phyloP scores from a whole-genome alignment of 495 filamentous ascomycete species.

The Hyaloscypha finlandica region DNA sequence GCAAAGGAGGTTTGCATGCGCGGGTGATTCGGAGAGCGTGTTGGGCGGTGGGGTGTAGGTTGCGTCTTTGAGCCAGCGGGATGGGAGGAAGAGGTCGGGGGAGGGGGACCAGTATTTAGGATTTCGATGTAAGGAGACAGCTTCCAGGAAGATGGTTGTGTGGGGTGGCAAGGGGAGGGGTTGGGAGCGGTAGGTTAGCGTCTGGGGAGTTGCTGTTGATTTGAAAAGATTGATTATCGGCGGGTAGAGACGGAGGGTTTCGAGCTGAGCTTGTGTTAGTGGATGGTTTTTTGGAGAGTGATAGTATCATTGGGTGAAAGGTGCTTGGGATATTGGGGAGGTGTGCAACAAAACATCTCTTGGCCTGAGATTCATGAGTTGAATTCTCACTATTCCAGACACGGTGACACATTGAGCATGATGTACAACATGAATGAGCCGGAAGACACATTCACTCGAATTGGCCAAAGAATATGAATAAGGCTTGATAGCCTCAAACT shows the following conservation, averaged over 20 bases:
- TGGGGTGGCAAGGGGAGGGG: constrained; percentile 50
- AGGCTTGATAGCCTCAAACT: too few relatives aligned
- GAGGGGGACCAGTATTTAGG: constrained; percentile 50
- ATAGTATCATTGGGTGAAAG: neutral
- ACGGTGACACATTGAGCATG: too few relatives aligned
- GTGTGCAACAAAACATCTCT: too few relatives aligned
- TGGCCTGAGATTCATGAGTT: too few relatives aligned
- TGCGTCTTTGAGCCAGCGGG: constrained; percentile 51
- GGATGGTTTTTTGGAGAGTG: constrained; percentile 6
- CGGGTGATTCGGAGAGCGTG: neutral
- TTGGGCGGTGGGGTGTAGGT: constrained; percentile 5
- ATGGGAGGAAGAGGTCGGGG: constrained; percentile 47
- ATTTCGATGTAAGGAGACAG: constrained; percentile 54
- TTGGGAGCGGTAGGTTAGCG: constrained; percentile 49
- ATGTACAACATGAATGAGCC: too few relatives aligned
- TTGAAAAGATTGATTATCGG: constrained; percentile 63
- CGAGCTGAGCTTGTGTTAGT: constrained; percentile 51
- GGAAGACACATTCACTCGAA: too few relatives aligned
- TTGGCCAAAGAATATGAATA: too few relatives aligned
- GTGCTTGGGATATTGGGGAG: too few relatives aligned
- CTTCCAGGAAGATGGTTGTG: constrained; percentile 44
- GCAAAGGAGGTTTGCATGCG: constrained; percentile 18
- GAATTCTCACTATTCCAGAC: too few relatives aligned
- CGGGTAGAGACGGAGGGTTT: constrained; percentile 62
- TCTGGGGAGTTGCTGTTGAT: constrained; percentile 47